Evolutionary conservation across 106 monocot species (phyloP), one percentile per base, ranked within the genome.

Genomic region (Allium sativum): DNA sequence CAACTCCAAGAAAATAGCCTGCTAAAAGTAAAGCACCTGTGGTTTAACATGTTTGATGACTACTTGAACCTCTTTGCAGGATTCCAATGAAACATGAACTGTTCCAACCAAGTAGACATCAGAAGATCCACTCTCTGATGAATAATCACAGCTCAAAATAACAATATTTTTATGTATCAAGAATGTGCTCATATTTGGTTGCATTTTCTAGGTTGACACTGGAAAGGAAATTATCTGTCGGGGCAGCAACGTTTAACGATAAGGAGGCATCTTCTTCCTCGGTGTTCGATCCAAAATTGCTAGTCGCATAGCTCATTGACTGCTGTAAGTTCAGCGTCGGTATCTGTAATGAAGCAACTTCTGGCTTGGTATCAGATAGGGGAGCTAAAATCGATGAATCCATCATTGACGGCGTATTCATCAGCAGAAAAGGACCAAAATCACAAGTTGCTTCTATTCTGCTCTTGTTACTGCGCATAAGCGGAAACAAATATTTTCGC

Each of bases 1-100:
- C 63, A 96, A 70, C 71, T 96, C 96, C 73, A 96, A 84, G 80
- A 96, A 96, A 40, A 96, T 87, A 66, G 76, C 90, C 75, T 78
- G 59, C 74, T 59, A 73, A 64, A 67, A 73, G 69, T 42, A 57
- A 79, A 87, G 82, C 70, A 96, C 96, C 96, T 96, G 77, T 14
- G 96, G 96, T 82, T 96, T 96, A 82, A 96, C 70, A 74, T 62
- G 81, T 15, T 52, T 70, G 75, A 96, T 87, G 65, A 96, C 72
- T 0, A 78, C 77, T 71, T 82, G 74, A 58, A 96, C 96, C 76
- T 91, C 84, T 59, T 59, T 80, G 69, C 90, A 96, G 0, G 91
- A 91, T 53, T 96, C 96, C 87, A 65, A 72, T 31, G 92, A 92
- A 19, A 92, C 84, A 44, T 92, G 92, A 9, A 87, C 87, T 1